phyloP scores from a whole-genome alignment of 352 stramenopile species.

The Globisporangium paddicum region DNA sequence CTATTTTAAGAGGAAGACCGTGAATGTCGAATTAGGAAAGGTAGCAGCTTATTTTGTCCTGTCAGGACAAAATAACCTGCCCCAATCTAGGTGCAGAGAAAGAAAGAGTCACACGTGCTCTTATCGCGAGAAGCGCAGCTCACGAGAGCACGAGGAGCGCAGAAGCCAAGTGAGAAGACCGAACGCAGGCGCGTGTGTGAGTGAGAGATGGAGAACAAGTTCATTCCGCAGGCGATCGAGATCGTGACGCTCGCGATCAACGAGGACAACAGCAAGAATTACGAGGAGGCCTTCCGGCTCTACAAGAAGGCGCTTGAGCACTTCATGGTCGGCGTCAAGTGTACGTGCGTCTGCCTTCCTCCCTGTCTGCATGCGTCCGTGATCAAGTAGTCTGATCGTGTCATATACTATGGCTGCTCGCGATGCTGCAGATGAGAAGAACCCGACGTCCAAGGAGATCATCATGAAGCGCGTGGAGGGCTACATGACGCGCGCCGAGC shows the following conservation, averaged over 20 bases:
- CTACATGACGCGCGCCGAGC: slow-evolving; percentile 88
- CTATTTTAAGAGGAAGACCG: background rate
- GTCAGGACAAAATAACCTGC: slow-evolving; percentile 8
- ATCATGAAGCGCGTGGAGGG: slow-evolving; percentile 89
- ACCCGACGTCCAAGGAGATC: slow-evolving; percentile 85
- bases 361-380: background rate
- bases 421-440: slow-evolving; percentile 81
- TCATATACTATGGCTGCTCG: background rate
- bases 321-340: slow-evolving; percentile 89
- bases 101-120: background rate
- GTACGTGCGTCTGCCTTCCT: slow-evolving; percentile 26
- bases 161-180: background rate
- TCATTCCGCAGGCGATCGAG: slow-evolving; percentile 88
- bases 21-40: background rate
- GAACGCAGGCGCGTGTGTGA: background rate
- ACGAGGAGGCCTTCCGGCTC: slow-evolving; percentile 79
- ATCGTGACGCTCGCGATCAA: slow-evolving; percentile 85
- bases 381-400: background rate
- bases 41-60: too few species aligned
- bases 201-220: slow-evolving; percentile 86
- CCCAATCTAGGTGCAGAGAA: slow-evolving; percentile 1
- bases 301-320: slow-evolving; percentile 90
- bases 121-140: too few species aligned
- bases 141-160: background rate
- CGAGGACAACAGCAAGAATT: slow-evolving; percentile 89